Conservation (phyloP, 1,139 yeast species). For the Kodamaea sp. region DNA sequence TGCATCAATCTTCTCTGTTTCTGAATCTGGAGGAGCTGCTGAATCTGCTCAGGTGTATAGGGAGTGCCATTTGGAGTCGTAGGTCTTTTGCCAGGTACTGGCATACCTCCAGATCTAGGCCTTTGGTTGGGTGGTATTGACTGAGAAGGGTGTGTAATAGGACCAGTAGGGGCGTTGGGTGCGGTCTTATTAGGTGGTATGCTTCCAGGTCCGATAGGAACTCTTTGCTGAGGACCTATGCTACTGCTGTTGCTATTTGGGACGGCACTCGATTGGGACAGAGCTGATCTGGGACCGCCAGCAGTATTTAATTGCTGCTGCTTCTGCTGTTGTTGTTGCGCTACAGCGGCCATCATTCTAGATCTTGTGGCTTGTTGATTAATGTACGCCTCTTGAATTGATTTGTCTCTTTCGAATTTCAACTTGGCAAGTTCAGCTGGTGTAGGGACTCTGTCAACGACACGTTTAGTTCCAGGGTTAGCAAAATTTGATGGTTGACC, state of each 20-base stretch:
- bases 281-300: no score
- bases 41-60: slow-evolving; percentile 56
- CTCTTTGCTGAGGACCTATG: slow-evolving; percentile 13
- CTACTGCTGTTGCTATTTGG: slow-evolving; percentile 1
- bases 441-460: slow-evolving; percentile 55
- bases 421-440: slow-evolving; percentile 81
- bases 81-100: slow-evolving; percentile 27
- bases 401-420: slow-evolving; percentile 83
- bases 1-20: slow-evolving; percentile 53
- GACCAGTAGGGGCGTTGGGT: not conserved
- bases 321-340: slow-evolving; percentile 30
- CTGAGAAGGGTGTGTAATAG: slow-evolving; percentile 1
- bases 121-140: slow-evolving; percentile 3
- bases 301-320: slow-evolving; percentile 18
- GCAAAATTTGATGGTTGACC: slow-evolving; percentile 1
- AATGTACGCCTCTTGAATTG: slow-evolving; percentile 71
- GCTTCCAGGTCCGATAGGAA: slow-evolving; percentile 4
- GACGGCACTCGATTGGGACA: slow-evolving; percentile 2
- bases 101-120: slow-evolving; percentile 2
- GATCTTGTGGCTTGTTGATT: slow-evolving; percentile 50
- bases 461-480: slow-evolving; percentile 19
- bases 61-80: slow-evolving; percentile 56
- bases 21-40: slow-evolving; percentile 52
- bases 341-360: slow-evolving; percentile 44
- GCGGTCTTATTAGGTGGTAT: not conserved